These are phyloP conservation scores for Penicillium sp. DNA, from an alignment of 2,329 filamentous ascomycete species.

Conservation along the genomic window DNA sequence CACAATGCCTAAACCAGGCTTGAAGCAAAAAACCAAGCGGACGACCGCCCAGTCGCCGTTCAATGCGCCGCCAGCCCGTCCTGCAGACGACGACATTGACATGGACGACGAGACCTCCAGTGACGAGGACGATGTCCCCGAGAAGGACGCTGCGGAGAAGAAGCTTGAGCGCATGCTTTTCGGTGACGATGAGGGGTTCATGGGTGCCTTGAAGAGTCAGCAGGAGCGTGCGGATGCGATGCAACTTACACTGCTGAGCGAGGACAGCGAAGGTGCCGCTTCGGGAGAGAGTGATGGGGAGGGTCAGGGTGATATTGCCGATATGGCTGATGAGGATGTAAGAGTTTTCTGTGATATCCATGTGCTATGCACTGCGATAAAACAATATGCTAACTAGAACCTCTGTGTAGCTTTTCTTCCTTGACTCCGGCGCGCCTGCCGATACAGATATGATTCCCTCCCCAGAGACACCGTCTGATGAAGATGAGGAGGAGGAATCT, in stretches of 20 bases:
- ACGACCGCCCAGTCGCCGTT: slow-evolving; percentile 27
- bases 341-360: slow-evolving; percentile 22
- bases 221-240: slow-evolving; percentile 45
- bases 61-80: slow-evolving; percentile 21
- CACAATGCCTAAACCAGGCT: slow-evolving; percentile 32
- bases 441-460: slow-evolving; percentile 33
- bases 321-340: slow-evolving; percentile 74
- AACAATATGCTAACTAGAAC: neutral
- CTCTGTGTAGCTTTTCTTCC: slow-evolving; percentile 69
- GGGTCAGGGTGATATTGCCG: slow-evolving; percentile 56
- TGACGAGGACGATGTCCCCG: slow-evolving; percentile 44
- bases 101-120: slow-evolving; percentile 31
- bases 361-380: neutral
- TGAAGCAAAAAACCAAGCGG: slow-evolving; percentile 37
- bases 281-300: slow-evolving; percentile 53
- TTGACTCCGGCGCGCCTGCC: slow-evolving; percentile 67
- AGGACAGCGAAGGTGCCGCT: slow-evolving; percentile 31
- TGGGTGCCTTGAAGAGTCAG: slow-evolving; percentile 70
- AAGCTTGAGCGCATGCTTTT: slow-evolving; percentile 88
- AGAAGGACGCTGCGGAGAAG: slow-evolving; percentile 81
- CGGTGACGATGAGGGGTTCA: slow-evolving; percentile 82
- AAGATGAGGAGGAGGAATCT: slow-evolving; percentile 36
- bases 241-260: slow-evolving; percentile 39
- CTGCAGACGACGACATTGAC: slow-evolving; percentile 29
- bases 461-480: slow-evolving; percentile 45